Evolutionary conservation across 768 basidiomycete genomes (phyloP).

Genomic region (Hemileccinum impolitum): DNA sequence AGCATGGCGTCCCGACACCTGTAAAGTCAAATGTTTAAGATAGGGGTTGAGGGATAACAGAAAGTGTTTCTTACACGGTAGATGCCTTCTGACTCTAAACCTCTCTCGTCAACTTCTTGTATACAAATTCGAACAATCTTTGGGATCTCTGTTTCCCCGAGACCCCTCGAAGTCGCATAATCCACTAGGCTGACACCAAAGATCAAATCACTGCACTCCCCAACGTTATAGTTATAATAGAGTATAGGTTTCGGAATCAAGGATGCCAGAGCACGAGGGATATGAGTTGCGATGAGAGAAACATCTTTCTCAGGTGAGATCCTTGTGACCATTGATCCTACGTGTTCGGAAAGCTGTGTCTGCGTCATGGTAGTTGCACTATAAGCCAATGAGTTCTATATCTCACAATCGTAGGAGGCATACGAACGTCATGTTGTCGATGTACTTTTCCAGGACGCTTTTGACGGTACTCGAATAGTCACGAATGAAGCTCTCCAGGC

Average conservation of each 20-base stretch:
- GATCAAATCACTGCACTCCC: conserved; percentile 83
- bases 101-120: conserved; percentile 76
- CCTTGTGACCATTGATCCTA: conserved; percentile 54
- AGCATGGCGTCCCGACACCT: conserved; percentile 86
- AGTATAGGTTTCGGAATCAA: conserved; percentile 68
- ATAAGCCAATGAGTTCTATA: conserved; percentile 1
- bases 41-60: background rate
- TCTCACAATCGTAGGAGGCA: background rate
- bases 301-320: conserved; percentile 74
- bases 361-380: conserved; percentile 79
- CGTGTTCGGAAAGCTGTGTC: conserved; percentile 67
- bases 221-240: conserved; percentile 77
- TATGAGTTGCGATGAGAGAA: conserved; percentile 48
- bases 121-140: conserved; percentile 81
- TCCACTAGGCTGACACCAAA: conserved; percentile 88
- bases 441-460: conserved; percentile 64
- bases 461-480: conserved; percentile 68
- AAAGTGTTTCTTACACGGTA: conserved; percentile 54
- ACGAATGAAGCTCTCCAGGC: conserved; percentile 72
- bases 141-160: conserved; percentile 72
- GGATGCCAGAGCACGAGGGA: conserved; percentile 59
- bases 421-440: conserved; percentile 67
- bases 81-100: conserved; percentile 75
- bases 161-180: conserved; percentile 78
- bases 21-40: conserved; percentile 5